Percentiles rank a stretch among this genome's conserved stretches.
phyloP scores from a whole-genome alignment of 163 green algal genomes.

The Botryococcus braunii region DNA sequence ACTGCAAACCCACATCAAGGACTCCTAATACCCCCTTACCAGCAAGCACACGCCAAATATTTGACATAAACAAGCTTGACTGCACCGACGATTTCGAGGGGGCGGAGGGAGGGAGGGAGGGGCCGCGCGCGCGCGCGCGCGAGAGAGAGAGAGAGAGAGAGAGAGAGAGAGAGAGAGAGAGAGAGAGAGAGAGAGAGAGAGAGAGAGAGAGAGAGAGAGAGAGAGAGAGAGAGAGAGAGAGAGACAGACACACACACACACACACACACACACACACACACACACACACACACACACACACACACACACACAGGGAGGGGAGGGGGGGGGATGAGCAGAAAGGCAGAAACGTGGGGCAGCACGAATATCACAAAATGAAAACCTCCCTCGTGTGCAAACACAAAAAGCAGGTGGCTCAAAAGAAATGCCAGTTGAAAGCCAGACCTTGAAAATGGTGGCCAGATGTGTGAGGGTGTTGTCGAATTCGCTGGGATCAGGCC shows the following conservation, averaged over 20 bases:
- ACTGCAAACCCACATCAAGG: background rate
- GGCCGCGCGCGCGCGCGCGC: too few species aligned
- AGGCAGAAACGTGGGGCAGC: background rate
- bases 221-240: too few species aligned
- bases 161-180: too few species aligned
- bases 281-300: background rate
- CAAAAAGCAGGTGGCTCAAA: background rate
- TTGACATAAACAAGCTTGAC: too few species aligned
- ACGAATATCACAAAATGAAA: background rate
- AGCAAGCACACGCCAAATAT: too few species aligned
- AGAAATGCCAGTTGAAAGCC: background rate
- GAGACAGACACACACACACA: background rate
- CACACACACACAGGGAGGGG: background rate
- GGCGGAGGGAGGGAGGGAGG: too few species aligned
- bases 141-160: too few species aligned
- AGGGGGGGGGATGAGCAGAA: background rate
- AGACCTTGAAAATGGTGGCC: slow-evolving; percentile 33
- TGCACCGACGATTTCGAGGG: too few species aligned
- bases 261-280: background rate
- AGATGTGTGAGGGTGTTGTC: slow-evolving; percentile 51
- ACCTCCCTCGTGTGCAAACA: too few species aligned
- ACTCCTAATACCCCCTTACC: background rate
- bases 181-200: too few species aligned
- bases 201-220: too few species aligned
- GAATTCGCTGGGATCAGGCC: slow-evolving; percentile 60